Conservation (phyloP, 2,329 filamentous ascomycete genomes). For the Whalleya microplaca region DNA sequence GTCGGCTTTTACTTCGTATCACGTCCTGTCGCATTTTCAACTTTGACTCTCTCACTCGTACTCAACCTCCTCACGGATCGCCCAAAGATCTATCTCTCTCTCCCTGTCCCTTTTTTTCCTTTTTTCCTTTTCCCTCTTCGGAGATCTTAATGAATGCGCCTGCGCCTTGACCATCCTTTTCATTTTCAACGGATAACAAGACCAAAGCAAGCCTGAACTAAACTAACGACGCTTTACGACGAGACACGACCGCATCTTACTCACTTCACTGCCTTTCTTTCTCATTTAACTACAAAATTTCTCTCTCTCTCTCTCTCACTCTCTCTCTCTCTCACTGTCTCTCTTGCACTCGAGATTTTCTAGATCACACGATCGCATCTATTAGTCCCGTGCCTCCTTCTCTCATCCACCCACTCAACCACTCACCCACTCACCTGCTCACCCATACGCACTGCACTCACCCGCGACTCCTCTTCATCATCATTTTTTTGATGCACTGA, state of each 20-base stretch:
- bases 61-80: not conserved
- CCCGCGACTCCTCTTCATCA: not conserved
- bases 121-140: not conserved
- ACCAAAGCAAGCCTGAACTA: not conserved
- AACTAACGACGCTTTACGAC: constrained; percentile 19
- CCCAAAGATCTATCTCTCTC: not conserved
- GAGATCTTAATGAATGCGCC: constrained; percentile 9
- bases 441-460: no score
- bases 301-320: no score
- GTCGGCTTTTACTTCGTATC: not conserved
- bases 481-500: no score
- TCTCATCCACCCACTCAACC: no score
- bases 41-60: no score
- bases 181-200: not conserved
- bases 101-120: constrained; percentile 4
- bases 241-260: constrained; percentile 7
- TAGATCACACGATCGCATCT: not conserved
- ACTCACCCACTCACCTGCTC: no score
- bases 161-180: constrained; percentile 7
- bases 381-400: not conserved
- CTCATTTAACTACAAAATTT: not conserved
- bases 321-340: no score
- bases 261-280: not conserved
- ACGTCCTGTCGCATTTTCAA: not conserved
- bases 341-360: not conserved